Percentiles rank a stretch among this genome's conserved stretches.
phyloP scores from a whole-genome alignment of 2,329 filamentous ascomycete species.

The Cylindrodendrum hubeiense region DNA sequence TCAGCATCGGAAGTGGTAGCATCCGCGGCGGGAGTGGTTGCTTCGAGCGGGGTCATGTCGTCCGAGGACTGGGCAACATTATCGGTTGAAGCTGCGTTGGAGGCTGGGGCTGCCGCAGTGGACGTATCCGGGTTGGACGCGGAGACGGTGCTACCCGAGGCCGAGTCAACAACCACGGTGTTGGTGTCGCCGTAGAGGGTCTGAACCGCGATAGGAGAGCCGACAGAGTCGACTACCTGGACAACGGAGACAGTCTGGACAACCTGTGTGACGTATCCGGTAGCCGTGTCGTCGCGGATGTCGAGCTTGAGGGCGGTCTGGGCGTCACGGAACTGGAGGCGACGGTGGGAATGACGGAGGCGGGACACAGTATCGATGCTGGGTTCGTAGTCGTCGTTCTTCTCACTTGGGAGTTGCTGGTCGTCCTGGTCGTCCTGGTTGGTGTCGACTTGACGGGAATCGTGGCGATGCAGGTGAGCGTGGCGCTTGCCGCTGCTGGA shows the following conservation, averaged over 20 bases:
- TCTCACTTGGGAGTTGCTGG: slow-evolving; percentile 16
- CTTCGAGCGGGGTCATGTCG: slow-evolving; percentile 36
- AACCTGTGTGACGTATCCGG: slow-evolving; percentile 57
- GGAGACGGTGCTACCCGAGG: slow-evolving; percentile 53
- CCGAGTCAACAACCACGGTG: slow-evolving; percentile 53
- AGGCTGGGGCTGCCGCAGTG: slow-evolving; percentile 39
- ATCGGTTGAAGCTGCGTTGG: slow-evolving; percentile 38
- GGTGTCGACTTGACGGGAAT: slow-evolving; percentile 17
- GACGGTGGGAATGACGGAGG: slow-evolving; percentile 40
- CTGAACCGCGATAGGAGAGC: slow-evolving; percentile 57
- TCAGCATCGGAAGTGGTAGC: slow-evolving; percentile 33
- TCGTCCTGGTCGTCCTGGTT: slow-evolving; percentile 28
- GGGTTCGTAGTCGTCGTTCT: slow-evolving; percentile 40
- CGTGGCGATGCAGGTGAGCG: slow-evolving; percentile 35
- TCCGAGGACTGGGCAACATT: slow-evolving; percentile 36
- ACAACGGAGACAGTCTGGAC: slow-evolving; percentile 68
- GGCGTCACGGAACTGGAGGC: slow-evolving; percentile 41
- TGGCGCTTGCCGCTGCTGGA: slow-evolving; percentile 31
- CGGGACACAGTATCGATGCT: slow-evolving; percentile 34
- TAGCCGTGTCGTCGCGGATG: slow-evolving; percentile 33
- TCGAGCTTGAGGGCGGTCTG: slow-evolving; percentile 31
- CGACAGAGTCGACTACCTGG: slow-evolving; percentile 63
- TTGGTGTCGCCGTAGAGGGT: slow-evolving; percentile 56
- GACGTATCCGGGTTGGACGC: slow-evolving; percentile 44
- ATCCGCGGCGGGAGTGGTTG: slow-evolving; percentile 31